A percentile compares a stretch with the other conserved stretches of the same genome.
Evolutionary conservation across 139 green algal genomes (phyloP).

Genomic region (Chloropicon primus): DNA sequence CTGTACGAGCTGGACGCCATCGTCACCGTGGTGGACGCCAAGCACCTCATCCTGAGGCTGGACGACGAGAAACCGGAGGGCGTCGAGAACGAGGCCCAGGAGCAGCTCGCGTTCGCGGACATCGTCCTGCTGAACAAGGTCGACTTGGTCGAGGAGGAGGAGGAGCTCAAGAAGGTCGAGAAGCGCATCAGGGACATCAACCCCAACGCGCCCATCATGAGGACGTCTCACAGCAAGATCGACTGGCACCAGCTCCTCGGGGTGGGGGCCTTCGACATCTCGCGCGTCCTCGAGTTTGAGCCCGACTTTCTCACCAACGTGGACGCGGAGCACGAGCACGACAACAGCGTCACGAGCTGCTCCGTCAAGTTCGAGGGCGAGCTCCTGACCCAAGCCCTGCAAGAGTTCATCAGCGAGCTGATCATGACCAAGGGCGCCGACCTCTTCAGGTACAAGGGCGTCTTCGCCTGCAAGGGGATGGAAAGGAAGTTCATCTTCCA

Average conservation of each 20-base stretch:
- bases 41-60: constrained; percentile 64
- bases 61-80: constrained; percentile 67
- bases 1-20: constrained; percentile 41
- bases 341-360: constrained; percentile 32
- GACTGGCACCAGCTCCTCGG: constrained; percentile 50
- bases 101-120: constrained; percentile 63
- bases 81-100: constrained; percentile 53
- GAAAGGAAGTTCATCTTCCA: constrained; percentile 73
- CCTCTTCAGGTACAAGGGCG: constrained; percentile 73
- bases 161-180: constrained; percentile 27
- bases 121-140: constrained; percentile 80
- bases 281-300: constrained; percentile 41
- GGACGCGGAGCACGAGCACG: constrained; percentile 50
- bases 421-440: constrained; percentile 59
- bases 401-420: constrained; percentile 54
- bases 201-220: constrained; percentile 36
- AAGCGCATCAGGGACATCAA: constrained; percentile 49
- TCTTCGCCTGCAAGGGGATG: constrained; percentile 53
- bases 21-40: constrained; percentile 65
- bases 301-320: constrained; percentile 38
- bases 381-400: constrained; percentile 46
- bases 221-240: constrained; percentile 39
- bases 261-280: constrained; percentile 37
- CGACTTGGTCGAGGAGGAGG: constrained; percentile 32
- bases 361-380: constrained; percentile 49